Evolutionary conservation across 768 basidiomycete species (phyloP).

Genomic region (Dioszegia hungarica): DNA sequence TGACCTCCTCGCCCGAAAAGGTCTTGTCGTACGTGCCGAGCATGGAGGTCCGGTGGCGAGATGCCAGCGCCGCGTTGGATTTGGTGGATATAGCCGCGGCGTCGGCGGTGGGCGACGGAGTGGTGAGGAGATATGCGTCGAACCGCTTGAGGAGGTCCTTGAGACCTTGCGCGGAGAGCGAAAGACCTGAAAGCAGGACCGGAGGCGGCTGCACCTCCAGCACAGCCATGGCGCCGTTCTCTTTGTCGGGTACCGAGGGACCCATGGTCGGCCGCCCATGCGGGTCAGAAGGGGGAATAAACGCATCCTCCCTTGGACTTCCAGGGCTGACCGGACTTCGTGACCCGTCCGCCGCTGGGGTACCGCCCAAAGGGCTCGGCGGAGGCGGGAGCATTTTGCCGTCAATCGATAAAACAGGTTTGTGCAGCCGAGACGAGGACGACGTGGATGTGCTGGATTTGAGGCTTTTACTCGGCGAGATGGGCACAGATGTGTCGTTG

Average conservation of each 20-base stretch:
- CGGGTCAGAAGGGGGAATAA: conserved; percentile 51
- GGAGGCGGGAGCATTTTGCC: conserved; percentile 43
- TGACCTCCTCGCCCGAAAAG: conserved; percentile 85
- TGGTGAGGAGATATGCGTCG: conserved; percentile 33
- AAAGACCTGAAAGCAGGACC: conserved; percentile 70
- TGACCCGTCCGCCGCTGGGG: conserved; percentile 52
- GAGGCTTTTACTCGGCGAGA: background rate
- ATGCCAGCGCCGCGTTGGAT: conserved; percentile 54
- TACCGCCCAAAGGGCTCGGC: conserved; percentile 26
- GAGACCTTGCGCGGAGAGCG: conserved; percentile 61
- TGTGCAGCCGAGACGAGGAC: conserved; percentile 32
- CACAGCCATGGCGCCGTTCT: conserved; percentile 22
- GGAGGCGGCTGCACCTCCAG: conserved; percentile 41
- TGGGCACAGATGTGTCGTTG: background rate
- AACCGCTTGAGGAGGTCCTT: conserved; percentile 63
- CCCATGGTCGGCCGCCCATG: conserved; percentile 44
- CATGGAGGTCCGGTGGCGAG: conserved; percentile 39
- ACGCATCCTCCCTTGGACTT: conserved; percentile 58
- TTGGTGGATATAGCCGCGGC: conserved; percentile 12
- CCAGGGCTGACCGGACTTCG: conserved; percentile 55
- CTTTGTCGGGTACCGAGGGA: conserved; percentile 49
- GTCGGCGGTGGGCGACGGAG: conserved; percentile 34
- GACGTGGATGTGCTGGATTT: background rate
- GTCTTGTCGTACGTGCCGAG: conserved; percentile 57
- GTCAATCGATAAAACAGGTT: conserved; percentile 39